Evolutionary conservation across 768 basidiomycete genomes (phyloP), one percentile per base, ranked within the genome.

Genomic region (Sistotremastrum suecicum): DNA sequence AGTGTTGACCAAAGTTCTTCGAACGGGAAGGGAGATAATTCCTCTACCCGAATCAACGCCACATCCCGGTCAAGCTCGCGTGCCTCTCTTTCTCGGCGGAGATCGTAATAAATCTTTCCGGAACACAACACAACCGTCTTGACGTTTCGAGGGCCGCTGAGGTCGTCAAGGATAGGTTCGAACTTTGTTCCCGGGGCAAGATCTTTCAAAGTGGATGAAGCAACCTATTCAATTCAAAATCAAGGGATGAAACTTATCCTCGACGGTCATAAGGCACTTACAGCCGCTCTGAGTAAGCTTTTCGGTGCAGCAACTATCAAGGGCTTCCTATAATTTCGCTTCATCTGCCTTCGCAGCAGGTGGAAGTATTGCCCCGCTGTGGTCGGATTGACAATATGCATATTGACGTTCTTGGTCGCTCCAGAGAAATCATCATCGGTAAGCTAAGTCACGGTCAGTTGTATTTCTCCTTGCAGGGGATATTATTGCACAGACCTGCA

Each of bases 331-430:
- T 80, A 92, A 51, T 89, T 88, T 39, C 90, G 69, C 55, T 72
- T 69, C 56, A 91, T 75, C 60, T 94, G 91, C 41, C 90, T 70
- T 45, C 91, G 69, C n/a, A 95, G 67, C 1, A 94, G 69, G 59
- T 95, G 91, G 75, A 94, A 95, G 53, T 91, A 89, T 48, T 94
- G 87, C 1, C 86, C 84, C 0, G 91, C 76, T 0, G 90, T 92
- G 1, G 89, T 91, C 0, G 88, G 87, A 63, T 80, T 91, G 3
- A 73, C 74, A 32, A 92, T 74, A 42, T 83, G 80, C 72, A 92
- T 82, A 58, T 94, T 94, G 48, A 90, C 69, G 51, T 83, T 82
- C 5, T 53, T 49, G 48, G 7, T 52, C 31, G 58, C 54, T 20
- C 47, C 42, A 6, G 40, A 39, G 31, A 61, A 58, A 42, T 62